Percentiles rank a stretch among this genome's conserved stretches.
These are phyloP conservation scores for Batrachochytrium dendrobatidis DNA, from an alignment of 371 early-diverging fungal genomes.

Conservation along the genomic window DNA sequence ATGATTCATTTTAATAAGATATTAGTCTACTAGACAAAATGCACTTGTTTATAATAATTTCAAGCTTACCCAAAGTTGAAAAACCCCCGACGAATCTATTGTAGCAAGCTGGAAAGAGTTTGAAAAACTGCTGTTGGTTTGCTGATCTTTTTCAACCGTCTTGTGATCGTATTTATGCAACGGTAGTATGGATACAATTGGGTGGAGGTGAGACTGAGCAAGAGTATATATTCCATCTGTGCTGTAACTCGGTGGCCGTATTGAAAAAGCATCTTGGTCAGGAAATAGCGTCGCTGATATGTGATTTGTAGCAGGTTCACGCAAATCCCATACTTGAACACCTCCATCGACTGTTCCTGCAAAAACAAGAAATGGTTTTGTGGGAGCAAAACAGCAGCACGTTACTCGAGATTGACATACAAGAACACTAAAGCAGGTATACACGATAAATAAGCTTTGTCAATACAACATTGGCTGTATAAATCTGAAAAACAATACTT, in stretches of 20 bases:
- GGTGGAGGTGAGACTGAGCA: constrained; percentile 17
- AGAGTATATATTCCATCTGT: constrained; percentile 25
- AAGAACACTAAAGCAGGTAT: constrained; percentile 16
- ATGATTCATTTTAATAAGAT: neutral
- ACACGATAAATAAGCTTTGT: too few species aligned
- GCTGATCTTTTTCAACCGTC: constrained; percentile 4
- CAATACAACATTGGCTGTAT: too few species aligned
- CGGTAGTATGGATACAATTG: constrained; percentile 7
- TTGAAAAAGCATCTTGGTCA: neutral
- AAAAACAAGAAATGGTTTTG: constrained; percentile 28
- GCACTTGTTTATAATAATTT: neutral
- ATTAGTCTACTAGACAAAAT: neutral
- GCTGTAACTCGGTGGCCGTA: constrained; percentile 27
- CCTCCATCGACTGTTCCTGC: constrained; percentile 35
- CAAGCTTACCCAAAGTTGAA: constrained; percentile 32
- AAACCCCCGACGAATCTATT: constrained; percentile 23
- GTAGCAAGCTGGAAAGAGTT: constrained; percentile 21
- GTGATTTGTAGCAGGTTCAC: constrained; percentile 14
- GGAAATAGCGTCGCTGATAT: neutral
- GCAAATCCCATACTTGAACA: constrained; percentile 31
- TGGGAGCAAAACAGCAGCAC: constrained; percentile 14
- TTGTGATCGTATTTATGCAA: constrained; percentile 1
- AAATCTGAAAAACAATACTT: too few species aligned
- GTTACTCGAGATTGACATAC: constrained; percentile 22
- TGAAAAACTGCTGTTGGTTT: neutral